Evolutionary conservation across 768 basidiomycete genomes (phyloP).

Genomic region (Sistotremastrum suecicum): DNA sequence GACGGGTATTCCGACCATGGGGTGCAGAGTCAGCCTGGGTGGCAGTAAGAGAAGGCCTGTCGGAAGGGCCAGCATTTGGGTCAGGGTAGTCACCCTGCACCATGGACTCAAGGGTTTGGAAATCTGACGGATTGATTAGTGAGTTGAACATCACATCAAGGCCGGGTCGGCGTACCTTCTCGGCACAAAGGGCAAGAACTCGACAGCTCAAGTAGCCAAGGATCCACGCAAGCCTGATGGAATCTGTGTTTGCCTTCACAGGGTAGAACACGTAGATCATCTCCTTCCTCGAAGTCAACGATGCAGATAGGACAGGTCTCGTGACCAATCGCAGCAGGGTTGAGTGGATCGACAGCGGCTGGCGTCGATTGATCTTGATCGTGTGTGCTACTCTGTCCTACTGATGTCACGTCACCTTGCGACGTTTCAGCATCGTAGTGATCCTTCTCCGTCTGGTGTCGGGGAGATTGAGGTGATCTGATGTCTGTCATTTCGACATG

Average conservation of each 20-base stretch:
- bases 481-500: neutral
- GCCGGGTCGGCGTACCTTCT: conserved; percentile 44
- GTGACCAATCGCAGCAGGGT: conserved; percentile 55
- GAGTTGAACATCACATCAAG: neutral
- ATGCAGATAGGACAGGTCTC: conserved; percentile 95
- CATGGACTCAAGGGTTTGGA: conserved; percentile 46
- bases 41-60: neutral
- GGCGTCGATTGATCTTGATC: neutral
- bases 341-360: conserved; percentile 23
- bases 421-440: neutral
- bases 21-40: neutral
- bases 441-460: neutral
- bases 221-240: conserved; percentile 84
- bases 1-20: conserved; percentile 13
- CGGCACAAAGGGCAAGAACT: conserved; percentile 87
- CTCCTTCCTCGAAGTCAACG: conserved; percentile 86
- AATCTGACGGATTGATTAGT: conserved; percentile 25
- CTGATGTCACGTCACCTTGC: conserved; percentile 14
- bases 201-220: conserved; percentile 83
- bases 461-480: no score
- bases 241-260: conserved; percentile 88
- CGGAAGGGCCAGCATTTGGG: neutral
- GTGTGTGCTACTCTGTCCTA: conserved; percentile 8
- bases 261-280: conserved; percentile 79
- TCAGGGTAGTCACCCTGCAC: conserved; percentile 20